Base-by-base conservation (phyloP, 2,329 filamentous ascomycete genomes). In the Fusarium hostae region DNA sequence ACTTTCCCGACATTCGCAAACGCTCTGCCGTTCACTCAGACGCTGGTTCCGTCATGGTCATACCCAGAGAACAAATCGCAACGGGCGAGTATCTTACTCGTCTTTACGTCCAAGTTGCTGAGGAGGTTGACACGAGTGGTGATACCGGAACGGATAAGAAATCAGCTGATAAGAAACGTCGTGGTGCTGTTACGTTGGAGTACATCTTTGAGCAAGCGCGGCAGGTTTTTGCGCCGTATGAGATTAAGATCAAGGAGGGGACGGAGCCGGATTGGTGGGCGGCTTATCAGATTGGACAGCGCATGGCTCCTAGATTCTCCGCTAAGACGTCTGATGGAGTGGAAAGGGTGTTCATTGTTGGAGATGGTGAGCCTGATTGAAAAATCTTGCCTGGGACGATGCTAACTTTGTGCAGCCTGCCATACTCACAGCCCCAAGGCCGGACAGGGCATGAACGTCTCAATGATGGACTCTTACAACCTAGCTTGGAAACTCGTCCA, bases 201-300 rank as follows among this genome's bases (percentile, higher is more conserved):
- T 67, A 67, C 4, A 66, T 67, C 35, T 67, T 67, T 54, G 62
- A 61, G 18, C 64, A 67, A 24, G 64, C 64, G 2, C 5, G 47
- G 2, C 62, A 59, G 16, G 62, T 68, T 5, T 67, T 67, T 54
- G 62, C 62, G 3, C 64, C 64, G 6, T 67, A 61, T 32, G 11
- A 61, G 24, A 61, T 67, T 3, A 52, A 60, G 40, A 66, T 67
- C 18, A 67, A 66, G 8, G n/a, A 66, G 18, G 64, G 62, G 0
- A 67, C 64, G 0, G 63, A 66, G 10, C 64, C 64, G 3, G 64
- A 67, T 48, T 67, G 64, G 64, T 67, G 64, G 64, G 64, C 64
- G n/a, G 64, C 64, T 8, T 67, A 67, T 26, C 64, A 67, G 1
- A 67, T 67, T 16, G 64, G 64, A 9, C 64, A 67, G 22, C 64